phyloP scores from a whole-genome alignment of 2,329 filamentous ascomycete species.

The Neopestalotiopsis sp. region DNA sequence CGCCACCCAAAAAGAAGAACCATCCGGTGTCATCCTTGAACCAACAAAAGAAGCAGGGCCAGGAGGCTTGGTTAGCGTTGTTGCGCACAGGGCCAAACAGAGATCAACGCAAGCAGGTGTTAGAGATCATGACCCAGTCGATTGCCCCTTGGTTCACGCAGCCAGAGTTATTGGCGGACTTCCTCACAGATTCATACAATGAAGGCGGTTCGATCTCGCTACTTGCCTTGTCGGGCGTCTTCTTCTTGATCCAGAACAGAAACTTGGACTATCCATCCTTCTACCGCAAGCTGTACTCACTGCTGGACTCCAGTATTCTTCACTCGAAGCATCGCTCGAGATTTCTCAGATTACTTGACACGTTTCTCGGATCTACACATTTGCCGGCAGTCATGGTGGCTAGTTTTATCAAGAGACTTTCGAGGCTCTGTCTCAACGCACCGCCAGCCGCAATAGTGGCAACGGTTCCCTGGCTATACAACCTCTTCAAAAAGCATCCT shows the following conservation, averaged over 20 bases:
- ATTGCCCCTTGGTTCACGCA: slow-evolving; percentile 90
- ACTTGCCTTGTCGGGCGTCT: slow-evolving; percentile 88
- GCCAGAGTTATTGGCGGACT: slow-evolving; percentile 91
- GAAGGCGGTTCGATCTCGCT: slow-evolving; percentile 85
- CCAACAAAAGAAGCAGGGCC: slow-evolving; percentile 78
- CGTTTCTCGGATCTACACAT: slow-evolving; percentile 89
- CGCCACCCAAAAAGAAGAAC: slow-evolving; percentile 68
- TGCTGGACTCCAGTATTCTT: slow-evolving; percentile 83
- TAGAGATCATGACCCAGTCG: slow-evolving; percentile 75
- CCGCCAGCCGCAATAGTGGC: slow-evolving; percentile 89
- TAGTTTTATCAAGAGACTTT: slow-evolving; percentile 94
- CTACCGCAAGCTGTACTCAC: slow-evolving; percentile 90
- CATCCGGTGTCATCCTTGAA: slow-evolving; percentile 68
- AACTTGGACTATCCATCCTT: slow-evolving; percentile 97
- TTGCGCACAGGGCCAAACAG: slow-evolving; percentile 71
- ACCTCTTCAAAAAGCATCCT: slow-evolving; percentile 87
- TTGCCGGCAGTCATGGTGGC: slow-evolving; percentile 88
- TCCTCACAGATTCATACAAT: slow-evolving; percentile 92
- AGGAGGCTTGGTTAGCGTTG: slow-evolving; percentile 85
- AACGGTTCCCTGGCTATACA: slow-evolving; percentile 93
- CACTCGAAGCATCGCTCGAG: slow-evolving; percentile 93
- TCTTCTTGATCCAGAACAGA: slow-evolving; percentile 90
- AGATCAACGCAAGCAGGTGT: slow-evolving; percentile 78
- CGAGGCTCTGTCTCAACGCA: slow-evolving; percentile 82
- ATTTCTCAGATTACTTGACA: slow-evolving; percentile 91